Evolutionary conservation across 2,329 filamentous ascomycete genomes (phyloP).

Genomic region (Xenoacremonium recifei): DNA sequence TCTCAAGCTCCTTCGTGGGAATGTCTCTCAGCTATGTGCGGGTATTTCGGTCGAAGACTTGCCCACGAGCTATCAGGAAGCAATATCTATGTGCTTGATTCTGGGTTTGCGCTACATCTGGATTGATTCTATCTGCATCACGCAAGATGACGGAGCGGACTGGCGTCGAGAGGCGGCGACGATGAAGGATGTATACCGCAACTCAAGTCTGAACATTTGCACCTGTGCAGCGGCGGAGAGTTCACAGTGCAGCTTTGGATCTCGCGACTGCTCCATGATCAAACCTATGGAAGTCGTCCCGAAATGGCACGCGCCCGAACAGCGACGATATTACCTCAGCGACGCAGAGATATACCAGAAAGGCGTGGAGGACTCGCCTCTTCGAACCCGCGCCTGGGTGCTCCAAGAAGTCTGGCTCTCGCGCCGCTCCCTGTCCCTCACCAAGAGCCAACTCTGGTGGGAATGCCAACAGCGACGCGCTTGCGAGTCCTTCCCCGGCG

Average conservation of each 20-base stretch:
- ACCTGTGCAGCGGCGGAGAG: neutral
- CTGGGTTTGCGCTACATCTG: neutral
- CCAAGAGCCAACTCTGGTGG: slow-evolving; percentile 5
- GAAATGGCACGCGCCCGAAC: neutral
- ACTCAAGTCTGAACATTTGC: neutral
- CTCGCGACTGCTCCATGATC: slow-evolving; percentile 1
- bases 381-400: slow-evolving; percentile 4
- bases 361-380: neutral
- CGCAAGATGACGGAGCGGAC: neutral
- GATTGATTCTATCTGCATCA: neutral
- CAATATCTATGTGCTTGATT: neutral
- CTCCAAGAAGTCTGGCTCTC: slow-evolving; percentile 3
- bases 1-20: slow-evolving; percentile 2
- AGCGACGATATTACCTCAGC: neutral
- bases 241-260: neutral
- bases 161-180: neutral
- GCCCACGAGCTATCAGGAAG: slow-evolving; percentile 5
- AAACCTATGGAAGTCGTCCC: neutral
- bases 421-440: neutral
- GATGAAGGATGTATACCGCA: neutral
- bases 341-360: neutral
- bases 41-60: slow-evolving; percentile 1
- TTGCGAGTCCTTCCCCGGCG: slow-evolving; percentile 2
- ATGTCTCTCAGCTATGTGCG: neutral
- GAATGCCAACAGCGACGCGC: neutral